Evolutionary conservation across 73 alveolate genomes (phyloP).

Genomic region (Durusdinium trenchii): DNA sequence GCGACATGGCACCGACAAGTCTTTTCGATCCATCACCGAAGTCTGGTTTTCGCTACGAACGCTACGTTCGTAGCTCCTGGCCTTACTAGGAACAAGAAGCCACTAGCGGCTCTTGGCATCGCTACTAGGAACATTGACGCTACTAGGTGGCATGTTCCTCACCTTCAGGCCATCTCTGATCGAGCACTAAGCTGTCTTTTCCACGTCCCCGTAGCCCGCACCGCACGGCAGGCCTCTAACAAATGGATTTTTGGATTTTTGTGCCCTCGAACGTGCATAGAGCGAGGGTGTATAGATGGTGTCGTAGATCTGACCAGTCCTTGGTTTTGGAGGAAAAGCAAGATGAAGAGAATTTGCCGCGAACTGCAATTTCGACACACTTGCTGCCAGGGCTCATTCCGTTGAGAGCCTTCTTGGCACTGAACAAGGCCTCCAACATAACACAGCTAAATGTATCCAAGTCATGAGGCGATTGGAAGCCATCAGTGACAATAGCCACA

Average conservation of each 20-base stretch:
- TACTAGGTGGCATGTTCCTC: too few species aligned
- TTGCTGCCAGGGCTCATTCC: not conserved
- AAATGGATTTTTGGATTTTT: not conserved
- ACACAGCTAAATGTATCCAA: too few species aligned
- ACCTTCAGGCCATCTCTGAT: not conserved
- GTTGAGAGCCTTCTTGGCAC: constrained; percentile 12
- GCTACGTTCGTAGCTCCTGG: not conserved
- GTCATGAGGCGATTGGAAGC: too few species aligned
- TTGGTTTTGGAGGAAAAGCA: not conserved
- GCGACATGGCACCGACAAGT: not conserved
- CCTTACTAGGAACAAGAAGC: not conserved
- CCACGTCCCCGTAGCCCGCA: not conserved
- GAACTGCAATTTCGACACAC: not conserved
- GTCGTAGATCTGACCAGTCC: constrained; percentile 79
- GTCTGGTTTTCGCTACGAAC: not conserved
- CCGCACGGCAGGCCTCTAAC: not conserved
- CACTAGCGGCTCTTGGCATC: not conserved
- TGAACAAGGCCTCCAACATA: constrained; percentile 18
- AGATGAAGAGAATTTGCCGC: not conserved
- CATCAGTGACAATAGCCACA: too few species aligned
- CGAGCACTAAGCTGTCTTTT: not conserved
- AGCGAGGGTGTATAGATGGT: constrained; percentile 60
- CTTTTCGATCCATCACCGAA: not conserved
- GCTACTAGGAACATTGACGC: not conserved
- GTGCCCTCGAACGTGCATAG: not conserved